These are phyloP conservation scores for Colletotrichum paranaense DNA, from an alignment of 2,329 filamentous ascomycete species.

Conservation along the genomic window DNA sequence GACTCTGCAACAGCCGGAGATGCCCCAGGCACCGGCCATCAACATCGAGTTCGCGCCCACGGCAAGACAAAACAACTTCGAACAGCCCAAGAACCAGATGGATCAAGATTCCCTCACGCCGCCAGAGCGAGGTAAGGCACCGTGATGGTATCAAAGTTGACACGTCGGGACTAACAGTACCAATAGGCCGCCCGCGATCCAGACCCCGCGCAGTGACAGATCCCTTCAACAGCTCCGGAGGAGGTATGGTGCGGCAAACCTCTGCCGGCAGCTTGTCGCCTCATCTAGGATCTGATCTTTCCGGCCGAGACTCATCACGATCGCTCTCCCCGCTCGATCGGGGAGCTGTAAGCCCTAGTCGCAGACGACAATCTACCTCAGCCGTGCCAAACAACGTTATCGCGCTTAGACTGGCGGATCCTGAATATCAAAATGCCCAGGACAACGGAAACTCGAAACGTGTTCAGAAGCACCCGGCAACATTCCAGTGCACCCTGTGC, in stretches of 20 bases:
- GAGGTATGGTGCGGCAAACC: conserved; percentile 51
- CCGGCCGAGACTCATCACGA: conserved; percentile 60
- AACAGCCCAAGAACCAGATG: conserved; percentile 71
- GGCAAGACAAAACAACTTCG: conserved; percentile 73
- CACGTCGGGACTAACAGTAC: conserved; percentile 37
- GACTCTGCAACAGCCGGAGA: conserved; percentile 65
- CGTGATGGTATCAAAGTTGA: not conserved
- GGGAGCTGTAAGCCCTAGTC: conserved; percentile 57
- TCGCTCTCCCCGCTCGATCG: conserved; percentile 71
- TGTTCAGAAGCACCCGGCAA: conserved; percentile 97
- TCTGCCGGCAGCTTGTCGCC: conserved; percentile 59
- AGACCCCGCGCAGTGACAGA: conserved; percentile 70
- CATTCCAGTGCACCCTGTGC: conserved; percentile 93
- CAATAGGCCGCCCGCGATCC: conserved; percentile 58
- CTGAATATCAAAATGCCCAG: conserved; percentile 78
- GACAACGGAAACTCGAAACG: conserved; percentile 76
- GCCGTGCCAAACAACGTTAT: conserved; percentile 73
- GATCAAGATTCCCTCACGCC: conserved; percentile 86
- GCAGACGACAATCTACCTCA: conserved; percentile 72
- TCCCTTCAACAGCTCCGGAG: conserved; percentile 64
- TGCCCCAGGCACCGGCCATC: conserved; percentile 86
- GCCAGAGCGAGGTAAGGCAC: conserved; percentile 72
- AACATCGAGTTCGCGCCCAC: conserved; percentile 92
- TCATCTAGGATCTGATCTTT: conserved; percentile 58
- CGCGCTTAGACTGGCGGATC: conserved; percentile 91